These are phyloP conservation scores for Corymbia calophylla DNA, from an alignment of 441 rosid species.

Conservation along the genomic window DNA sequence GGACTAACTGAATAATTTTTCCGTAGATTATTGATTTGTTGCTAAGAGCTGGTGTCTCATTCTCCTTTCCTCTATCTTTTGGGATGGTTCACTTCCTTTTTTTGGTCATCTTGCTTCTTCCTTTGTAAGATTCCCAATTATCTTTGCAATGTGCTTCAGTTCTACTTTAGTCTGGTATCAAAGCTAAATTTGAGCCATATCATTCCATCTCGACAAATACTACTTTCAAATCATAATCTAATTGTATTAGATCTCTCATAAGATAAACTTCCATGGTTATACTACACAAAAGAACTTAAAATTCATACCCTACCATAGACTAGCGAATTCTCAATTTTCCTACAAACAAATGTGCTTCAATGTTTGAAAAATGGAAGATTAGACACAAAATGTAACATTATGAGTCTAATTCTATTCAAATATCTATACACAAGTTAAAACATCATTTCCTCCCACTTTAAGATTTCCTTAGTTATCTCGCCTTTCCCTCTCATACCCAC, in stretches of 20 bases:
- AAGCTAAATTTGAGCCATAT: background rate
- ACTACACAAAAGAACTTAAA: background rate
- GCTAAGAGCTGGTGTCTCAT: background rate
- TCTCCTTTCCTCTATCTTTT: background rate
- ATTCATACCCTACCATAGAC: background rate
- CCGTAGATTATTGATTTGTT: background rate
- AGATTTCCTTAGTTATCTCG: background rate
- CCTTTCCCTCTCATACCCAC: background rate
- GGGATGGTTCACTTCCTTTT: background rate
- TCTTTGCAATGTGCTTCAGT: background rate
- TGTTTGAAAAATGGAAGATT: background rate
- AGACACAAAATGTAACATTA: too few species aligned
- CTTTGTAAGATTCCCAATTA: background rate
- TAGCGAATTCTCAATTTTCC: background rate
- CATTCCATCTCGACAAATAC: background rate
- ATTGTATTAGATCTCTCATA: background rate
- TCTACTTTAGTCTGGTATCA: background rate
- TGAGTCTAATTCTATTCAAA: too few species aligned
- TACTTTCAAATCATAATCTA: background rate
- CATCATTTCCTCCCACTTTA: background rate
- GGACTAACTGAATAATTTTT: too few species aligned
- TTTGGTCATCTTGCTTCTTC: background rate
- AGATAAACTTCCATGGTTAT: background rate
- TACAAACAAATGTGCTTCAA: background rate
- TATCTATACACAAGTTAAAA: background rate